Evolutionary conservation across 768 basidiomycete species (phyloP), one percentile per base, ranked within the genome.

Genomic region (Tephrocybe sp.): DNA sequence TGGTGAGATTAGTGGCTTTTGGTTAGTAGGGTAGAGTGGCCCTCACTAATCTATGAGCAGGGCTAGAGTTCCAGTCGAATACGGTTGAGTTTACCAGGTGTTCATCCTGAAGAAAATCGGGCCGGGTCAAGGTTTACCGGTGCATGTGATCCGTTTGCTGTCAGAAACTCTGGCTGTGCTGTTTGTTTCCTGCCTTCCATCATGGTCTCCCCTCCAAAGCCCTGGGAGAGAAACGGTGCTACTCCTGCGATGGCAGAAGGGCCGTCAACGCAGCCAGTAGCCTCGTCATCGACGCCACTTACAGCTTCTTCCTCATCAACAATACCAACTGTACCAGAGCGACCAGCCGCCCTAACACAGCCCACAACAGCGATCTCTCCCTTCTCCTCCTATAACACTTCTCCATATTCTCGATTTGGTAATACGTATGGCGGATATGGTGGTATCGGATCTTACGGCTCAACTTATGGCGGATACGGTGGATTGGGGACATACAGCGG

Each of bases 151-250:
- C 6, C 4, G 33, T 15, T 30, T 6, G 4, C 7, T n/a, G 33
- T 9, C 33, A 34, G 33, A 15, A 15, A 27, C 22, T 29, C 25
- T 23, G 16, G 15, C 24, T 31, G 15, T 13, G 24, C 10, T 3
- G 13, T 29, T 33, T 25, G 29, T 42, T 41, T 50, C 44, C 36
- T 30, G 34, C 53, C 19, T 38, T 34, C 33, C 23, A 57, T 64
- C 34, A 91, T 91, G 89, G 82, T 78, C 30, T 89, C 90, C 18
- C 91, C 91, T 41, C 91, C 90, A 63, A 93, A 92, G 65, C 91
- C 91, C 57, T 94, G 91, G 91, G 91, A 94, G 66, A 79, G 83
- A 45, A 70, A 69, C 36, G 77, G 79, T 7, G 68, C 70, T 39
- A 60, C 66, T 31, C 67, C 71, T 23, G 59, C 72, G 30, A 47